phyloP scores from a whole-genome alignment of 2,329 filamentous ascomycete genomes.

The Ophiostoma montium region DNA sequence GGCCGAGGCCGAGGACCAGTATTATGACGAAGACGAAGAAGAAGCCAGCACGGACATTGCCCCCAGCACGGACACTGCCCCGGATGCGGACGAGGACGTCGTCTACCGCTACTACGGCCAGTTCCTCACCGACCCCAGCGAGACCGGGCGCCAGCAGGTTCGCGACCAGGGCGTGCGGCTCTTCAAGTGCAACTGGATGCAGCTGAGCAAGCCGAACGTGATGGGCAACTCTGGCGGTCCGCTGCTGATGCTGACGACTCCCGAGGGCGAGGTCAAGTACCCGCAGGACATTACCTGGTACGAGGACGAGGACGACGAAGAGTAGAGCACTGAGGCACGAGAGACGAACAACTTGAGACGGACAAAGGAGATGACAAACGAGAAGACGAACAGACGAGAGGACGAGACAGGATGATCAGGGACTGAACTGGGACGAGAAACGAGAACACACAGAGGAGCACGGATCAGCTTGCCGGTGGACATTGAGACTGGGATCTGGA shows the following conservation, averaged over 20 bases:
- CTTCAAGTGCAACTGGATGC: slow-evolving; percentile 2
- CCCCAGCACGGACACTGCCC: no score
- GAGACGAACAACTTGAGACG: no score
- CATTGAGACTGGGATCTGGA: no score
- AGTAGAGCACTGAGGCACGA: no score
- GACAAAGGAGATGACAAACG: no score
- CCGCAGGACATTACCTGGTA: slow-evolving; percentile 10
- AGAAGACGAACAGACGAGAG: no score
- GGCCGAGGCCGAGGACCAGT: no score
- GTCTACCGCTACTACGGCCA: not conserved
- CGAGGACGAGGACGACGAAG: no score
- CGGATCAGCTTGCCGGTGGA: no score
- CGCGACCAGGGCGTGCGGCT: not conserved
- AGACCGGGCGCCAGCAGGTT: not conserved
- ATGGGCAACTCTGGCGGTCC: slow-evolving; percentile 7
- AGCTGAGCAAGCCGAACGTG: slow-evolving; percentile 5
- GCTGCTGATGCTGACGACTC: slow-evolving; percentile 7
- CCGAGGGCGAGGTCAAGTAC: slow-evolving; percentile 9
- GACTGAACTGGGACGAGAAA: no score
- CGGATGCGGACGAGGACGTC: not conserved
- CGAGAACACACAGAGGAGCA: no score
- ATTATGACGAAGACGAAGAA: not conserved
- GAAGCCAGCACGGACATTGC: not conserved
- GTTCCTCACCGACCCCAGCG: not conserved
- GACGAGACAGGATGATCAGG: no score